Conservation (phyloP, 495 filamentous ascomycete genomes). For the Lepidopterella palustris region DNA sequence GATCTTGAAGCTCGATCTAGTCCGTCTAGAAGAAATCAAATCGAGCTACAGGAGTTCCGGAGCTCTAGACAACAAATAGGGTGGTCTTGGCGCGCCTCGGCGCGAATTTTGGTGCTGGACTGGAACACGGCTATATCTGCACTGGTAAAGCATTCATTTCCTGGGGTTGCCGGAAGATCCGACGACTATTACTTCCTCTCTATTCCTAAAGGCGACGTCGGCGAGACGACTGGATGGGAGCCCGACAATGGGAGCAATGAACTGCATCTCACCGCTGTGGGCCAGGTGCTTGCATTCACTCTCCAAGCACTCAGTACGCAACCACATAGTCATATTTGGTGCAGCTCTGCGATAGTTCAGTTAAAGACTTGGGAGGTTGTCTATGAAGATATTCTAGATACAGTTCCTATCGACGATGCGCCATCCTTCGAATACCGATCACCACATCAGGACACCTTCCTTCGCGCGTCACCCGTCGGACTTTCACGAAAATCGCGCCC, state of each 20-base stretch:
- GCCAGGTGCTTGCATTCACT: constrained; percentile 26
- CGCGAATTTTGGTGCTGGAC: too few relatives aligned
- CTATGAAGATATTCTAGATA: constrained; percentile 17
- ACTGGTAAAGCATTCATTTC: too few relatives aligned
- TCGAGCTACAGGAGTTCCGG: too few relatives aligned
- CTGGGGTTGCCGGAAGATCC: too few relatives aligned
- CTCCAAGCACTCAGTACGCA: constrained; percentile 16
- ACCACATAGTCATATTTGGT: constrained; percentile 18
- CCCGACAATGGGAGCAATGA: constrained; percentile 16
- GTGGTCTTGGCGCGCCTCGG: too few relatives aligned
- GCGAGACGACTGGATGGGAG: constrained; percentile 13
- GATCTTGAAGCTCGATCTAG: too few relatives aligned
- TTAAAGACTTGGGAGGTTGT: constrained; percentile 23
- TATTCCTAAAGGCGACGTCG: too few relatives aligned
- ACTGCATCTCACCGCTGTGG: constrained; percentile 27
- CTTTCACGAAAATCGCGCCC: constrained; percentile 7
- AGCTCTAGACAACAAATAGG: too few relatives aligned
- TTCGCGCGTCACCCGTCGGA: constrained; percentile 21
- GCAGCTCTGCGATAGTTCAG: constrained; percentile 2
- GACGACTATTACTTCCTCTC: too few relatives aligned
- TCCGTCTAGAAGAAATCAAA: too few relatives aligned
- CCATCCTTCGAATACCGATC: constrained; percentile 25
- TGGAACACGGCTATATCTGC: too few relatives aligned
- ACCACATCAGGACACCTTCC: constrained; percentile 7
- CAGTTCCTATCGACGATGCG: constrained; percentile 10